These are phyloP conservation scores for Trichoderma sp. DNA, from an alignment of 2,329 filamentous ascomycete genomes.

Conservation along the genomic window DNA sequence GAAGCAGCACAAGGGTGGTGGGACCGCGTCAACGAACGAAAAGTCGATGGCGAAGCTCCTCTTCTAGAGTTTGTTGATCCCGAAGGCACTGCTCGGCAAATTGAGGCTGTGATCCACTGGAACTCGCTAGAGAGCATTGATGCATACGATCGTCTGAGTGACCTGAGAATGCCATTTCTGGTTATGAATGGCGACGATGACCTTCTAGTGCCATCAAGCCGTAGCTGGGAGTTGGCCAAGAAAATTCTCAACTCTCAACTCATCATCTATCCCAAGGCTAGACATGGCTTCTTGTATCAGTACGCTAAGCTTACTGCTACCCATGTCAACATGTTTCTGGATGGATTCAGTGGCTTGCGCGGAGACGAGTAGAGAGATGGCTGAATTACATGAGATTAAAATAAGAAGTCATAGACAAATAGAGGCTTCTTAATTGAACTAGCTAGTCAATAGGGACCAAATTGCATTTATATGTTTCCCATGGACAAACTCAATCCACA, in stretches of 20 bases:
- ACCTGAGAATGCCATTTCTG: constrained; percentile 35
- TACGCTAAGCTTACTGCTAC: constrained; percentile 24
- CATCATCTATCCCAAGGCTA: constrained; percentile 34
- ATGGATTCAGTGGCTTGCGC: neutral
- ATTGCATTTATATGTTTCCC: neutral
- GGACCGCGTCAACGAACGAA: neutral
- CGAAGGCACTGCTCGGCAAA: neutral
- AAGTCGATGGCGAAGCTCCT: neutral
- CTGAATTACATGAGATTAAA: neutral
- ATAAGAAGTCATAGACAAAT: neutral
- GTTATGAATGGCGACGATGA: constrained; percentile 35
- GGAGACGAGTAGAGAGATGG: neutral
- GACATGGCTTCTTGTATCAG: constrained; percentile 36
- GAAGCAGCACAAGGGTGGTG: neutral
- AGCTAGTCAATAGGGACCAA: neutral
- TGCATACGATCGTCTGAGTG: constrained; percentile 30
- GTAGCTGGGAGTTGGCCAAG: neutral
- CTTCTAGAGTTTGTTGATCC: neutral
- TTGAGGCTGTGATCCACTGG: neutral
- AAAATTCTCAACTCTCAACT: constrained; percentile 27
- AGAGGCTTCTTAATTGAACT: neutral
- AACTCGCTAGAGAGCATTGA: neutral
- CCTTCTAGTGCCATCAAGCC: neutral
- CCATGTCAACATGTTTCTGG: neutral
- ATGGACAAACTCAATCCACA: neutral